Evolutionary conservation across 1,284 basidiomycete species (phyloP), one percentile per base, ranked within the genome.

Genomic region (Ceratobasidium papillatum): DNA sequence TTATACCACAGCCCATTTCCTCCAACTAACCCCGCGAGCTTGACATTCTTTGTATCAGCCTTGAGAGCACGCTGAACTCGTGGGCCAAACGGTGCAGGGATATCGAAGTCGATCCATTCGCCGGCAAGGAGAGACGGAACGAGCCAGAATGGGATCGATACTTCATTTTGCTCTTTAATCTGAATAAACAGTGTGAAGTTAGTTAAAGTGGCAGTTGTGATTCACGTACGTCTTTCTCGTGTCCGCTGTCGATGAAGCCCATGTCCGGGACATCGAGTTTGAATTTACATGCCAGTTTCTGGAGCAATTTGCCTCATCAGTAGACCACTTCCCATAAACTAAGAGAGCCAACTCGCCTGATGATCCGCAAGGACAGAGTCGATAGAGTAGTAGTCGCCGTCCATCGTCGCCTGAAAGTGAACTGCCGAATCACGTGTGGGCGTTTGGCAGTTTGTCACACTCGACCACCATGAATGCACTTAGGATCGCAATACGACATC

Each of bases 221-320:
- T 75, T 30, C 25, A 80, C 88, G 78, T 83, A 93, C 94, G 81
- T 96, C 90, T 79, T 88, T 87, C 66, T 95, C 93, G 63, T 87
- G 88, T 36, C 93, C 92, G 41, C 94, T 93, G 73, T 92, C 93
- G 17, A 96, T 87, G 80, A 95, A 94, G 0, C 95, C 95, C 85
- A 96, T 89, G 64, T 91, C 90, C 3, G 90, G 89, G n/a, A 96
- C 90, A 75, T 92, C 90, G 58, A 92, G 86, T 78, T 92, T 92
- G 85, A 97, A 96, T 1, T 90, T 93, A 80, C 94, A 96, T 82
- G 94, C 92, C 49, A 96, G 86, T 88, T 95, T 96, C 93, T 95
- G 79, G 49, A 65, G 36, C 11, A 52, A 41, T 30, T 27, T 22
- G 32, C 3, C 17, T 25, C 36, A 41, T 19, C 22, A 43, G 36